Conservation (phyloP, 1,284 basidiomycete species). For the Pterulicium gracile region DNA sequence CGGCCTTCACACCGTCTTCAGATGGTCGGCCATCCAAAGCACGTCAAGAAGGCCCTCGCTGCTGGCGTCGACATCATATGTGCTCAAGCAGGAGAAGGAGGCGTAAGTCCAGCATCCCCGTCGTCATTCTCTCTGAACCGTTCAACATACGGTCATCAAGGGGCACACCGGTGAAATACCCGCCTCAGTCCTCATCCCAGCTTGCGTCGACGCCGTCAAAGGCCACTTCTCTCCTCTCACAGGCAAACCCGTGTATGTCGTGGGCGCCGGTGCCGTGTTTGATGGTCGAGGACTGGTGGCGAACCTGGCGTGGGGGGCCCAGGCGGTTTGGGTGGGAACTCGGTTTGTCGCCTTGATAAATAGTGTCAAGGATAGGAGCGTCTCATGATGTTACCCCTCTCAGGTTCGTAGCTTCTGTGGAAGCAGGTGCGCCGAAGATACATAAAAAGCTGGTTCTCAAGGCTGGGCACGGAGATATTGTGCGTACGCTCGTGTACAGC, state of each 20-base stretch:
- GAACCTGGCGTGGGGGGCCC: slow-evolving; percentile 51
- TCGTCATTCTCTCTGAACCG: no score
- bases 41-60: slow-evolving; percentile 49
- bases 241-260: slow-evolving; percentile 47
- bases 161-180: slow-evolving; percentile 48
- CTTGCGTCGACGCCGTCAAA: slow-evolving; percentile 49
- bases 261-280: slow-evolving; percentile 59
- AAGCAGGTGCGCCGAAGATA: slow-evolving; percentile 44
- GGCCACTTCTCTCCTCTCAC: slow-evolving; percentile 50
- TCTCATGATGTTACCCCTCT: background rate
- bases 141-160: background rate
- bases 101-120: slow-evolving; percentile 14
- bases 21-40: slow-evolving; percentile 68
- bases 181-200: slow-evolving; percentile 45
- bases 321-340: slow-evolving; percentile 47
- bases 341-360: slow-evolving; percentile 52
- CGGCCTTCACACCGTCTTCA: slow-evolving; percentile 17
- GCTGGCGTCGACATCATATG: slow-evolving; percentile 59
- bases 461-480: slow-evolving; percentile 32
- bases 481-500: slow-evolving; percentile 42
- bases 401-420: slow-evolving; percentile 48
- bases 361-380: background rate
- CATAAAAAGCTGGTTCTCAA: slow-evolving; percentile 39
- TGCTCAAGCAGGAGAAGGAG: slow-evolving; percentile 59
- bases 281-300: slow-evolving; percentile 58